phyloP scores from a whole-genome alignment of 1,284 basidiomycete species.

The Psilocybe mexicana region DNA sequence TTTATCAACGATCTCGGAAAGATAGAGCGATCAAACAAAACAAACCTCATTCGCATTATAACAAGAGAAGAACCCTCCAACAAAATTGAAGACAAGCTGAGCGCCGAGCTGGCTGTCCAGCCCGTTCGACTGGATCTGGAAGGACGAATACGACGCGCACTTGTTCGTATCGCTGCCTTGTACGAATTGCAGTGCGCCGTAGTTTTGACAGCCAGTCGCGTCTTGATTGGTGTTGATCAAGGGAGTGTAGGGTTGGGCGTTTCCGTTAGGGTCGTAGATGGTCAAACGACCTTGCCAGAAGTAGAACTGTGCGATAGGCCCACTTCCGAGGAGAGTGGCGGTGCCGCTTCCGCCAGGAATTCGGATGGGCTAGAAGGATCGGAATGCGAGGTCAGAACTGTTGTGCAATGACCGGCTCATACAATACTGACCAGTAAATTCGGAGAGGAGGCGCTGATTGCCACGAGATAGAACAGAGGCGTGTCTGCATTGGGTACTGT shows the following conservation, averaged over 20 bases:
- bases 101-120: slow-evolving; percentile 32
- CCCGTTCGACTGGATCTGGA: slow-evolving; percentile 29
- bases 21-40: neutral
- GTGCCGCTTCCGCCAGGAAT: slow-evolving; percentile 21
- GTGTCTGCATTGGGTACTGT: slow-evolving; percentile 28
- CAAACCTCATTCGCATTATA: slow-evolving; percentile 28
- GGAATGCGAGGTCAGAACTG: neutral
- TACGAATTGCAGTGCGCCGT: slow-evolving; percentile 27
- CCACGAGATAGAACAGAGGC: slow-evolving; percentile 33
- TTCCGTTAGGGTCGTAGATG: slow-evolving; percentile 15
- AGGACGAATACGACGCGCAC: slow-evolving; percentile 28
- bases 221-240: slow-evolving; percentile 21
- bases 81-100: slow-evolving; percentile 29
- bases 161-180: slow-evolving; percentile 29
- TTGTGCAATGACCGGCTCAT: neutral
- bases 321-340: slow-evolving; percentile 26
- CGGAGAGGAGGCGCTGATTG: slow-evolving; percentile 20
- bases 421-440: slow-evolving; percentile 28
- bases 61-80: slow-evolving; percentile 34
- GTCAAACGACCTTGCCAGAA: slow-evolving; percentile 29
- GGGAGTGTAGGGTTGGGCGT: slow-evolving; percentile 13
- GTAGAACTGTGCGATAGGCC: slow-evolving; percentile 29
- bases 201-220: slow-evolving; percentile 25
- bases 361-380: slow-evolving; percentile 25
- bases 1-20: neutral